Base-by-base conservation (phyloP, 164 flowering plant species). In the Saururus chinensis region DNA sequence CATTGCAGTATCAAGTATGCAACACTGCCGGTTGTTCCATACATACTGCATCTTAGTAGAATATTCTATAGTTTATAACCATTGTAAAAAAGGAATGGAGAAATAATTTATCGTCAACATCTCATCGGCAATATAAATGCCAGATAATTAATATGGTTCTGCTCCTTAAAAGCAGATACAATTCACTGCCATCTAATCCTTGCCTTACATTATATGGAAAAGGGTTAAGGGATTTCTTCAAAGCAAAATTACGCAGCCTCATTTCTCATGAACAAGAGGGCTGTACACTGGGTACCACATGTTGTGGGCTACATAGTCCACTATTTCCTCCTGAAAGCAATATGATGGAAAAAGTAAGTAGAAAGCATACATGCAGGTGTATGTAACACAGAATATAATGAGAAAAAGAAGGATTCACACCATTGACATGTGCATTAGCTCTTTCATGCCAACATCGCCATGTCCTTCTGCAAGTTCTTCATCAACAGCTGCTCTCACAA, bases 201-300 rank as follows among this genome's bases (percentile, higher is more conserved):
- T 12, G 17, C 14, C 14, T 12, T 17, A 12, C 49, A 45, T 30
- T 30, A 30, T 30, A 45, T 9, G 17, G 17, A 2, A 45, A 45
- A 45, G 49, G 14, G 11, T 17, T 45, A 13, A 45, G 14, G 11
- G 11, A 45, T 45, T 45, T 3, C 16, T 3, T 45, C 4, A 45
- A 17, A 12, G 16, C 2, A 17, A 0, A 45, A 45, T 20, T 23
- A 19, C 17, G 16, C 35, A 42, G 30, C 58, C 62, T 65, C 58
- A 75, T 66, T 75, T 69, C 58, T 75, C 79, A 61, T 75, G 95
- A 73, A 93, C 96, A 63, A 93, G 91, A 64, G 92, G 92, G 76
- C 80, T 82, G 80, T 93, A 93, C 59, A 88, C 56, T 49, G 99
- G 99, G 76, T 62, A 88, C 99, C 99, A 93, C 99, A 90, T 93